phyloP scores from a whole-genome alignment of 75 land plant genomes.

The Pseudotsuga menziesii region DNA sequence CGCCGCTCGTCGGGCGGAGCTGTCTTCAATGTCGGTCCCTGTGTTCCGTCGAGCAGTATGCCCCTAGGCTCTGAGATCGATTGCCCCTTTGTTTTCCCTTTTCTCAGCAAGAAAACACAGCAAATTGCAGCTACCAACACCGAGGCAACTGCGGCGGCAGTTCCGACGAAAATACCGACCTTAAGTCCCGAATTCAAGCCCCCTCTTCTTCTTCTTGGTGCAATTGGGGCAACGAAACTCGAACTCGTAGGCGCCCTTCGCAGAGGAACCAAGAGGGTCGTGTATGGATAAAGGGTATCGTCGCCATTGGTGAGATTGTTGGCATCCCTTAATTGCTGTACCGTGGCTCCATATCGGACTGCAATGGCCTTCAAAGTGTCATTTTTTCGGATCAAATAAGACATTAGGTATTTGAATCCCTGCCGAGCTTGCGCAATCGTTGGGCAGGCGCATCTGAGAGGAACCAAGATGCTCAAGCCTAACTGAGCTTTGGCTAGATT shows the following conservation, averaged over 20 bases:
- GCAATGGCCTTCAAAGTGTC: constrained; percentile 31
- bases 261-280: constrained; percentile 59
- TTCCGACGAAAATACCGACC: neutral
- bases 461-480: constrained; percentile 31
- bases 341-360: constrained; percentile 21
- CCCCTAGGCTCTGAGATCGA: neutral
- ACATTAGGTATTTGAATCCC: constrained; percentile 40
- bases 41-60: neutral
- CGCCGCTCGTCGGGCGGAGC: too few relatives aligned
- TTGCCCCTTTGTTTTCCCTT: neutral
- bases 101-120: neutral
- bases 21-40: neutral
- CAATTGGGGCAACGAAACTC: too few relatives aligned
- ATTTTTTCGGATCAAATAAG: constrained; percentile 25
- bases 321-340: constrained; percentile 19
- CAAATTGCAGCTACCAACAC: too few relatives aligned
- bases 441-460: constrained; percentile 74
- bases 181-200: neutral
- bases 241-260: constrained; percentile 19
- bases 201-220: neutral
- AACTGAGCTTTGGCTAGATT: constrained; percentile 5
- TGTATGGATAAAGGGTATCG: neutral
- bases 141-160: neutral
- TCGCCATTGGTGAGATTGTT: constrained; percentile 13
- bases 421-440: constrained; percentile 24